phyloP scores from a whole-genome alignment of 2,329 filamentous ascomycete genomes.

The Pseudogymnoascus sp. region DNA sequence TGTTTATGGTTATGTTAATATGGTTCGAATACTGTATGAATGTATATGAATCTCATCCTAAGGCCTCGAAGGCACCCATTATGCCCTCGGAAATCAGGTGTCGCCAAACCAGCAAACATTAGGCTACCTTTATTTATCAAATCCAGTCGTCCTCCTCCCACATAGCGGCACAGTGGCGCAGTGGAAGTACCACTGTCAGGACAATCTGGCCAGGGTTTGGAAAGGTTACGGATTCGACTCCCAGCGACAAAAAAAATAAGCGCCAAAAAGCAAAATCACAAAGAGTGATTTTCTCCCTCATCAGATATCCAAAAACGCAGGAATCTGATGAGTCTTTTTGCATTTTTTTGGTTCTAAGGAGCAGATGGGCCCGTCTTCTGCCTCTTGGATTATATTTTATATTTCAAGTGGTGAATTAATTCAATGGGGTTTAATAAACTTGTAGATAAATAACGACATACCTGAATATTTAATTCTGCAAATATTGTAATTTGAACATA shows the following conservation, averaged over 20 bases:
- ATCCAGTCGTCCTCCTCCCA: slow-evolving; percentile 8
- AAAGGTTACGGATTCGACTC: background rate
- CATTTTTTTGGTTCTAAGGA: background rate
- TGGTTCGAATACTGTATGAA: background rate
- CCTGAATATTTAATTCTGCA: background rate
- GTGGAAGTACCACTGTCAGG: slow-evolving; percentile 1
- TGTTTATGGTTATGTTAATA: background rate
- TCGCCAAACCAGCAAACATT: background rate
- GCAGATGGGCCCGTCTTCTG: background rate
- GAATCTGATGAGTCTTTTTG: background rate
- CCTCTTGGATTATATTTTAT: background rate
- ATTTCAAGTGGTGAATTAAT: background rate
- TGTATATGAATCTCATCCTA: background rate
- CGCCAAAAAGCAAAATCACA: slow-evolving; percentile 3
- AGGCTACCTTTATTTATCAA: background rate
- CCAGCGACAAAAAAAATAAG: background rate
- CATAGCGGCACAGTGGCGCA: slow-evolving; percentile 3
- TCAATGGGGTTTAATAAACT: background rate
- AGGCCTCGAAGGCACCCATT: background rate
- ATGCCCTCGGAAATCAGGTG: background rate
- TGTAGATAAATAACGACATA: background rate
- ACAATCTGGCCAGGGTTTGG: background rate
- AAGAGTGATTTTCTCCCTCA: slow-evolving; percentile 5
- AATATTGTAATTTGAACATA: background rate
- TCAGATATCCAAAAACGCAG: background rate